Evolutionary conservation across 1,139 yeast species (phyloP).

Genomic region (Candida dubliniensis): DNA sequence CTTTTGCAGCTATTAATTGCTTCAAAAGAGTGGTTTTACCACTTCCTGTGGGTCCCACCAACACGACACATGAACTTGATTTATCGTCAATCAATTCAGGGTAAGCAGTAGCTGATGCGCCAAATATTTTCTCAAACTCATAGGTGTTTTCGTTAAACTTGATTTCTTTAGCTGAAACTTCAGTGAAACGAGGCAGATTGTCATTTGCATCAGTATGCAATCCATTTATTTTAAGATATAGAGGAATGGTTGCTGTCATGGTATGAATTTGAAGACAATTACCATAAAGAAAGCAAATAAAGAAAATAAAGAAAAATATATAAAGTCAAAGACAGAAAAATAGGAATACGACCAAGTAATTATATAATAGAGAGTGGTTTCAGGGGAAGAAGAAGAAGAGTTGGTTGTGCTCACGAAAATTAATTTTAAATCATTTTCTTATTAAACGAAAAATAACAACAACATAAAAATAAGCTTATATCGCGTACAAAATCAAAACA

Average conservation of each 20-base stretch:
- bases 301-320: neutral
- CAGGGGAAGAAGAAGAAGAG: too few relatives aligned
- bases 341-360: too few relatives aligned
- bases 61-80: conserved; percentile 21
- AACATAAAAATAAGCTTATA: too few relatives aligned
- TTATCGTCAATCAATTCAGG: conserved; percentile 15
- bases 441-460: too few relatives aligned
- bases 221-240: conserved; percentile 27
- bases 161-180: conserved; percentile 18
- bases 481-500: too few relatives aligned
- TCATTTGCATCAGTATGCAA: neutral
- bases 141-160: conserved; percentile 22
- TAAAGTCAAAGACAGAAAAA: neutral
- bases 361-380: too few relatives aligned
- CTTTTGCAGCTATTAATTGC: conserved; percentile 15
- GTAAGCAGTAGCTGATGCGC: conserved; percentile 12
- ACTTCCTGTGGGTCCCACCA: conserved; percentile 37
- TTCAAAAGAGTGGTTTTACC: conserved; percentile 35
- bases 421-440: too few relatives aligned
- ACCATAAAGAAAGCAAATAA: too few relatives aligned
- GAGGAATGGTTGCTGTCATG: conserved; percentile 18
- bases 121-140: conserved; percentile 22
- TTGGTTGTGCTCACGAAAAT: too few relatives aligned
- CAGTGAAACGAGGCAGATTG: conserved; percentile 8
- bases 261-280: conserved; percentile 7